Base-by-base conservation (phyloP, 495 filamentous ascomycete genomes). In the Xylaria nigripes region DNA sequence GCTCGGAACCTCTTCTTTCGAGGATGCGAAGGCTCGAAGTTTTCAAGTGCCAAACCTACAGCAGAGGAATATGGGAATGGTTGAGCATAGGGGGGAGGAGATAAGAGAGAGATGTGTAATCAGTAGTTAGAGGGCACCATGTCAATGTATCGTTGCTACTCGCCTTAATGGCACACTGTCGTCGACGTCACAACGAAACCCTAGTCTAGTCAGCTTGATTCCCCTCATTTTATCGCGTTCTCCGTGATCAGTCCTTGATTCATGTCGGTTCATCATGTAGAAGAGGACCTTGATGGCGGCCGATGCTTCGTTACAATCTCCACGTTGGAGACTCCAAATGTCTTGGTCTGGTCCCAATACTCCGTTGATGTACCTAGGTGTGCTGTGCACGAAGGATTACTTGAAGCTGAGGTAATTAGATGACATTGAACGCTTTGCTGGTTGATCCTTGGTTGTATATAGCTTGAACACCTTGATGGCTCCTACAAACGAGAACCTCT, bases 221-320 rank as follows among this genome's bases (percentile, higher is more conserved):
- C 13, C 8, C 16, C 36, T 12, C 15, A 12, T 18, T 4, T 2
- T 12, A 30, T 15, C 27, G 25, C 1, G 30, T 22, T 19, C 24
- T 1, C 40, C 2, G 18, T 19, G 40, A 38, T 40, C 2, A 24
- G 1, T 16, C 5, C 15, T 49, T 12, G 36, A 40, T 25, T 30
- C n/a, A 52, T 36, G 41, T 46, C 21, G 21, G 29, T 4, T 23
- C 15, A 23, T 21, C 16, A 18, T 5, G 1, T 12, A 45, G 47
- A 40, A 30, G 51, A 38, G 51, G 43, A 48, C 51, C 51, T 42
- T 54, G 51, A 44, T 54, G 51, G 51, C 3, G 22, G 23, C n/a
- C 12, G 38, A 27, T 22, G 24, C 43, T 19, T 50, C 36, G 10
- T 40, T 40, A 18, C 15, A 40, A 40, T 6, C 27, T 29, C n/a